Evolutionary conservation across 257 asterid species (phyloP), one percentile per base, ranked within the genome.

Genomic region (Solanum medicagineum): DNA sequence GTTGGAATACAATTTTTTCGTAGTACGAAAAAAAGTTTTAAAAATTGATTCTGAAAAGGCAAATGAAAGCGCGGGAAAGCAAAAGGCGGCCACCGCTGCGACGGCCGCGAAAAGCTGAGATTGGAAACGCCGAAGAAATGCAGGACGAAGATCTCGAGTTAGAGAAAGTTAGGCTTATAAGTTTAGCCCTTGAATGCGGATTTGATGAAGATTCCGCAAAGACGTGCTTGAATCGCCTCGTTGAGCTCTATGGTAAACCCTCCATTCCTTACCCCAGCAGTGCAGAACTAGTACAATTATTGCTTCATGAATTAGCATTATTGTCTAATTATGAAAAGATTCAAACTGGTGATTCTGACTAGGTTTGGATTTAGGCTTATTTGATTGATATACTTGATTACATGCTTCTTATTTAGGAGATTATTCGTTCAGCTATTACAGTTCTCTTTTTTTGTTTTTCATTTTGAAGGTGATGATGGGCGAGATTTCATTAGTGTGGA

Each of bases 131-230:
- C 81, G 84, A 69, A 80, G 85, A 87, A 90, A 92, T 93, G 95
- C 91, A 77, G n/a, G 88, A 85, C 32, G 86, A 85, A 10, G 96
- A 93, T 85, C 84, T 96, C 87, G 97, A 93, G 91, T 40, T 94
- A 83, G 98, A 96, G 87, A 95, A 92, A 88, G 88, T 91, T 73
- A 92, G 89, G 86, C 82, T 96, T 87, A 88, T 95, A 45, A 95
- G 97, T 90, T 89, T 95, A 87, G 98, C 99, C 86, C 87, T 94
- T 24, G 98, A 95, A 11, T 91, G 92, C 44, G 98, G 99, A 47
- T 96, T 96, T 84, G 97, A 95, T 19, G 94, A 91, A 86, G 93
- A 89, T 24, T 88, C 97, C 54, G 95, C 97, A 32, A 86, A 36
- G 16, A 89, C 86, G 87, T 90, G 98, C 85, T 89, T 96, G 88